Conservation (phyloP, 2,329 filamentous ascomycete species). For the Cladosporium velox region DNA sequence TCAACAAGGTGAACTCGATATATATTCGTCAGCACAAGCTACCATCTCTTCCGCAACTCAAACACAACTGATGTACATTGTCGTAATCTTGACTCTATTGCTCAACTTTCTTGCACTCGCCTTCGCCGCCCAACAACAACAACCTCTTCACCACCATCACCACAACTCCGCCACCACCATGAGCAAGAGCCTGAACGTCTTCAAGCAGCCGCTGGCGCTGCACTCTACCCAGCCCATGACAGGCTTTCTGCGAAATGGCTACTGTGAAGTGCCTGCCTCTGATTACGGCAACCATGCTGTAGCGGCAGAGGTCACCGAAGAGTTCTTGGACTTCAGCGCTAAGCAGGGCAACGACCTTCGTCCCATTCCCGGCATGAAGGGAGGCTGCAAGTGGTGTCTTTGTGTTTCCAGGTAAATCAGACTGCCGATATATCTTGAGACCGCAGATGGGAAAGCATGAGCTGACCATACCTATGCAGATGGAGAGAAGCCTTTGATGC, state of each 20-base stretch:
- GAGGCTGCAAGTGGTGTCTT: constrained; percentile 64
- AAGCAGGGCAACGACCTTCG: constrained; percentile 61
- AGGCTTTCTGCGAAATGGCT: constrained; percentile 63
- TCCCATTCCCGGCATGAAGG: constrained; percentile 52
- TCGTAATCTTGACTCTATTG: not conserved
- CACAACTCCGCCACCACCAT: constrained; percentile 28
- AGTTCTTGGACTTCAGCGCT: constrained; percentile 64
- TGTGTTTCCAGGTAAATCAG: constrained; percentile 57
- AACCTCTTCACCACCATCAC: constrained; percentile 24
- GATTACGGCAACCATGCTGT: constrained; percentile 64
- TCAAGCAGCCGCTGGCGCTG: constrained; percentile 59
- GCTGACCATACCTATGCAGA: not conserved
- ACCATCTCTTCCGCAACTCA: not conserved
- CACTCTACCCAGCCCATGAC: constrained; percentile 62
- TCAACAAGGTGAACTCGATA: not conserved
- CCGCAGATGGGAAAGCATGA: not conserved
- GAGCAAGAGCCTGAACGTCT: constrained; percentile 48
- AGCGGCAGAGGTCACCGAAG: constrained; percentile 59
- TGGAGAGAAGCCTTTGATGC: constrained; percentile 60
- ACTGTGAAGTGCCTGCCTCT: constrained; percentile 57
- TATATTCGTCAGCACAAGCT: not conserved
- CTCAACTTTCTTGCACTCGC: constrained; percentile 3
- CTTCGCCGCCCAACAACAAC: constrained; percentile 10
- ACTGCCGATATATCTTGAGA: not conserved
- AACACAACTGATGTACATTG: not conserved